phyloP scores from a whole-genome alignment of 345 rosid genomes.

The Erodium maritimum region DNA sequence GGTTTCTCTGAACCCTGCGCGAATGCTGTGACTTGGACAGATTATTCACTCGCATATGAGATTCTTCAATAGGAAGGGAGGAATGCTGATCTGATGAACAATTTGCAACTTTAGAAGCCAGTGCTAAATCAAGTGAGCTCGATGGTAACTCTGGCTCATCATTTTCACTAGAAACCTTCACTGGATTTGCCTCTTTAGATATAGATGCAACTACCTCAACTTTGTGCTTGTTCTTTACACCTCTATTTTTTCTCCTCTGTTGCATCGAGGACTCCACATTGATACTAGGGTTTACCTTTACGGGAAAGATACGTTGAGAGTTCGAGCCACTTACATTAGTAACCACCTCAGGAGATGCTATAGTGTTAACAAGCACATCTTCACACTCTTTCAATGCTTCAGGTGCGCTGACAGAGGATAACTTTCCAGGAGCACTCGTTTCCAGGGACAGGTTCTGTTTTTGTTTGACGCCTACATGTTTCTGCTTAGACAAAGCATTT shows the following conservation, averaged over 20 bases:
- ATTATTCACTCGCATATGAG: conserved; percentile 33
- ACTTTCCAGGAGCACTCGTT: conserved; percentile 12
- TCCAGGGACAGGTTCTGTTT: conserved; percentile 34
- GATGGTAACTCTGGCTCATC: conserved; percentile 17
- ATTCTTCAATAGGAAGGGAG: conserved; percentile 41
- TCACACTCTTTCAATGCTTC: conserved; percentile 20
- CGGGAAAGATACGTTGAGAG: conserved; percentile 21
- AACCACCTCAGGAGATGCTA: conserved; percentile 18
- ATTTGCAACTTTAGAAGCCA: conserved; percentile 33
- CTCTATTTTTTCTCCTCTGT: conserved; percentile 48
- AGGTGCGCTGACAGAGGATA: background rate
- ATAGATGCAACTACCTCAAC: conserved; percentile 38
- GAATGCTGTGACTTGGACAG: conserved; percentile 63
- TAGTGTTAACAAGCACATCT: conserved; percentile 21
- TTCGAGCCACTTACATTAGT: conserved; percentile 21
- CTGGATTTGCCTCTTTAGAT: conserved; percentile 26
- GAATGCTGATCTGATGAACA: conserved; percentile 33
- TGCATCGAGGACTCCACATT: conserved; percentile 29
- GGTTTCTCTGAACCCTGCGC: conserved; percentile 43
- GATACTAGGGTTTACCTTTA: too few relatives aligned
- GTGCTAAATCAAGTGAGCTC: conserved; percentile 12
- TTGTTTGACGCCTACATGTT: conserved; percentile 36
- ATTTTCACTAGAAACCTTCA: conserved; percentile 23
- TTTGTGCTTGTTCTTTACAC: conserved; percentile 49
- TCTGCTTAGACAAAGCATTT: conserved; percentile 38